These are phyloP conservation scores for Colletotrichum lini DNA, from an alignment of 2,329 filamentous ascomycete genomes.

Conservation along the genomic window DNA sequence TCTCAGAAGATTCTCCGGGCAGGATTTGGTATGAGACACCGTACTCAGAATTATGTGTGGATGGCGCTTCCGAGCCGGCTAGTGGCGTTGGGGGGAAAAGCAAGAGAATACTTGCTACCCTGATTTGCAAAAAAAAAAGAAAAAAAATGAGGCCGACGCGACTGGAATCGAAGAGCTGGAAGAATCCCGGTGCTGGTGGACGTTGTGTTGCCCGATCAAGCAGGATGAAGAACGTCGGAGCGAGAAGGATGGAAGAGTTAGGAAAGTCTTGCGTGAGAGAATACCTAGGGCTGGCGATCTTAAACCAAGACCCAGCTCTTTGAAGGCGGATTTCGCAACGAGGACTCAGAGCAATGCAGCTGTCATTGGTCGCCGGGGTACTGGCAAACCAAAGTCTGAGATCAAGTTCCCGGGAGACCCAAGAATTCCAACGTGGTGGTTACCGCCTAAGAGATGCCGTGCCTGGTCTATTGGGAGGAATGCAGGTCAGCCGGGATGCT, in stretches of 20 bases:
- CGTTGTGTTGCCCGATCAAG: conserved; percentile 7
- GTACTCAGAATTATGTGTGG: conserved; percentile 39
- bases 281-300: conserved; percentile 32
- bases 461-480: conserved; percentile 36
- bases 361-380: conserved; percentile 35
- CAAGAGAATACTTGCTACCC: conserved; percentile 16
- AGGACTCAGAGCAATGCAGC: conserved; percentile 33
- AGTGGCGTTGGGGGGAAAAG: conserved; percentile 23
- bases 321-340: conserved; percentile 21
- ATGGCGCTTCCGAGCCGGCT: conserved; percentile 34
- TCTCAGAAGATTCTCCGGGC: conserved; percentile 35
- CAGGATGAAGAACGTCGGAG: conserved; percentile 4
- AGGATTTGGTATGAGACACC: conserved; percentile 37
- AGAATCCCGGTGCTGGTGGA: not conserved
- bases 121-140: conserved; percentile 3
- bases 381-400: conserved; percentile 43
- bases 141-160: conserved; percentile 2
- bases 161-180: conserved; percentile 16
- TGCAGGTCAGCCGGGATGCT: conserved; percentile 33
- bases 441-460: conserved; percentile 34
- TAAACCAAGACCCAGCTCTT: conserved; percentile 40
- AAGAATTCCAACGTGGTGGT: conserved; percentile 40
- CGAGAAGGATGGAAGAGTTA: conserved; percentile 11
- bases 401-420: conserved; percentile 40
- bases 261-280: conserved; percentile 8